Conservation (phyloP, 768 basidiomycete species). For the Brasilioporus rufonigricans region DNA sequence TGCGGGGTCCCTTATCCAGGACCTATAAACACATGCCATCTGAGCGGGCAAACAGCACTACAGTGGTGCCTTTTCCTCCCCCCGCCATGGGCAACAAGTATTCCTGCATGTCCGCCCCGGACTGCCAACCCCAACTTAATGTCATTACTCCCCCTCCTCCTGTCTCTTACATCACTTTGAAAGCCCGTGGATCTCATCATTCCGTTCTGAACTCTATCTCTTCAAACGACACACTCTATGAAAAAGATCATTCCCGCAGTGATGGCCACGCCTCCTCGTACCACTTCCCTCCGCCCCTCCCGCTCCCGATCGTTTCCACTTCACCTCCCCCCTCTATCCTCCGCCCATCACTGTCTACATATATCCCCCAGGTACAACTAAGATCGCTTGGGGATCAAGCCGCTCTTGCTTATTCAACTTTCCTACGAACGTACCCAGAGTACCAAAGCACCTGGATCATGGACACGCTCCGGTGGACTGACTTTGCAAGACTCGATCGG, state of each 20-base stretch:
- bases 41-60: not conserved
- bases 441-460: conserved; percentile 70
- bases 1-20: not conserved
- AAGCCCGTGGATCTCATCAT: conserved; percentile 36
- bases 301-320: not conserved
- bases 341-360: conserved; percentile 16
- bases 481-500: conserved; percentile 58
- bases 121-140: conserved; percentile 5
- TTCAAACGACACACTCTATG: conserved; percentile 42
- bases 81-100: conserved; percentile 32
- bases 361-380: conserved; percentile 28
- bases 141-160: conserved; percentile 11
- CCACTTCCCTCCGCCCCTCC: not conserved
- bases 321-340: not conserved
- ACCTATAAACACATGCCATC: conserved; percentile 17
- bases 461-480: conserved; percentile 62
- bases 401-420: conserved; percentile 45
- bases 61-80: not conserved
- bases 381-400: conserved; percentile 34
- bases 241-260: conserved; percentile 21
- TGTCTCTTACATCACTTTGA: conserved; percentile 37
- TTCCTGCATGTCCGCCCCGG: conserved; percentile 18
- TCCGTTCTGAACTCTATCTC: conserved; percentile 36
- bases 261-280: conserved; percentile 5
- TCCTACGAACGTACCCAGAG: conserved; percentile 47